Evolutionary conservation across 164 flowering plant species (phyloP).

Genomic region (Umbellularia californica): DNA sequence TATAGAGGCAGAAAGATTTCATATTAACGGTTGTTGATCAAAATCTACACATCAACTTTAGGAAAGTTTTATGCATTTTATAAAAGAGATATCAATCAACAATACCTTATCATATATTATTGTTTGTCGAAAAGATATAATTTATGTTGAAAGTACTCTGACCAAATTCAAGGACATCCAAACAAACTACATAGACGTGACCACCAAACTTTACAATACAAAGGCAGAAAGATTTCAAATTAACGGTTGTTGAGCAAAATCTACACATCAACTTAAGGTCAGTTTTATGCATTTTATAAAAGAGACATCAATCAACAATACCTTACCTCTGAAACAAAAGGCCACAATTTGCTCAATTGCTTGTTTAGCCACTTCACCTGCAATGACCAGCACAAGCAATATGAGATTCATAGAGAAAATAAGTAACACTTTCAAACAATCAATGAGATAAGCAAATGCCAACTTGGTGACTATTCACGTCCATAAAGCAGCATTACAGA

Average conservation of each 20-base stretch:
- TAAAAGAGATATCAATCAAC: not conserved
- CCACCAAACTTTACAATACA: too few species aligned
- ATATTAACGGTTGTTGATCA: not conserved
- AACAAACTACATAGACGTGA: too few species aligned
- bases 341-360: constrained; percentile 87
- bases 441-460: not conserved
- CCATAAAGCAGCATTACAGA: not conserved
- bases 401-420: not conserved
- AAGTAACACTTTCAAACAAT: not conserved
- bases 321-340: constrained; percentile 90
- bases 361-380: constrained; percentile 99
- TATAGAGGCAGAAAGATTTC: not conserved
- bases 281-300: not conserved
- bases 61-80: not conserved
- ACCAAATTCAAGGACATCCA: too few species aligned
- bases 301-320: not conserved
- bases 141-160: too few species aligned
- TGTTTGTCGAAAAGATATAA: too few species aligned
- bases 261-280: not conserved
- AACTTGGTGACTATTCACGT: not conserved
- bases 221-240: not conserved
- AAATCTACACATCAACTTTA: not conserved
- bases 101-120: constrained; percentile 18
- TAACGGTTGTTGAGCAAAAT: not conserved
- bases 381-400: constrained; percentile 17